Base-by-base conservation (phyloP, 2,329 filamentous ascomycete genomes). In the Trichoderma pleuroti region DNA sequence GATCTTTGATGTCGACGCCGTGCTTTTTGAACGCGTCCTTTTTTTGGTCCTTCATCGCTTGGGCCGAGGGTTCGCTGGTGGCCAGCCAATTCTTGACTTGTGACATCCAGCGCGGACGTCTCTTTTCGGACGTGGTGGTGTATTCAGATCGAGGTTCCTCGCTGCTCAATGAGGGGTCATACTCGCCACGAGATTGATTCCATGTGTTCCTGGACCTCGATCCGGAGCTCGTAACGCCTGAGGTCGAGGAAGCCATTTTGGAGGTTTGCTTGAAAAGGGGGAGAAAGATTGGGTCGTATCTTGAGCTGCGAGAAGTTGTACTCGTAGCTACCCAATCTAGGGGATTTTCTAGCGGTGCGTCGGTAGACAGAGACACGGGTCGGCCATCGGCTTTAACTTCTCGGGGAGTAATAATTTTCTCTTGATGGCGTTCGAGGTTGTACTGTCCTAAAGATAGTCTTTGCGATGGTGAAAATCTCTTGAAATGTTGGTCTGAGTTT, bases 31-130 rank as follows among this genome's bases (percentile, higher is more conserved):
- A 86, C 1, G 80, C 78, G 16, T 81, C 79, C 66, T 79, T 81
- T 74, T 82, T 84, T 72, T 86, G 83, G 16, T 83, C 76, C 73
- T 82, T 84, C 73, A 86, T 78, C 1, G 84, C 86, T 57, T 85
- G 82, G 2, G 80, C 79, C 0, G 85, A 86, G 12, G 86, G 85
- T 72, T 87, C 86, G 61, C 82, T 84, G 26, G 81, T 80, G 2
- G 80, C 80, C 9, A 86, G 75, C 86, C 86, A 87, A 57, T 79
- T 81, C 71, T 84, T 87, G 61, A 86, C 75, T 32, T 83, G 81
- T 8, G 77, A 77, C 26, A 85, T 70, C 82, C 84, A 85, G 46
- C 75, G 71, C n/a, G 74, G 71, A 67, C 77, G 81, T 32, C 74
- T 66, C 39, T 77, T 78, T 24, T 71, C 42, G 68, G 72, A 36